Evolutionary conservation across 805 yeast species (phyloP), one percentile per base, ranked within the genome.

Genomic region (Candida arabinofermentans): DNA sequence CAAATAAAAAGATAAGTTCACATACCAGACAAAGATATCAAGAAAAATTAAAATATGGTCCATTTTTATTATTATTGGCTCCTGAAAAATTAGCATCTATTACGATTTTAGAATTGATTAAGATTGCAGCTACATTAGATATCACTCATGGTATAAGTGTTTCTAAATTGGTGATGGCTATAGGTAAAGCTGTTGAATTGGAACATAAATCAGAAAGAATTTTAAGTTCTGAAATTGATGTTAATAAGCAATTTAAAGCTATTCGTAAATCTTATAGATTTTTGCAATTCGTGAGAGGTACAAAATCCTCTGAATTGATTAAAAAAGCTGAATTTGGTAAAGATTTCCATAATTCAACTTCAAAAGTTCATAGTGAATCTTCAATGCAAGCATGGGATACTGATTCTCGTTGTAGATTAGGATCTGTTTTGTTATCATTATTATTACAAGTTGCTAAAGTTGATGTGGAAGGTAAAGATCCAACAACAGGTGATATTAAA

Each of bases 81-180:
- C 82, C 96, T 0, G 87, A 86, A 45, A 86, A 87, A 56, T 71
- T 90, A 71, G 80, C 89, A 14, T 90, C 87, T 2, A 80, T 89
- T 39, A 79, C 96, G 0, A 85, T 91, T 53, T 66, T 91, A 54
- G 98, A 91, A 62, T 57, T 89, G 27, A 65, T 91, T 53, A 83
- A 84, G 48, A 64, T 85, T 40, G 79, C 83, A 47, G 77, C 89
- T 3, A 79, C 90, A 2, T 83, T 86, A 29, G 95, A 89, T 30
- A 74, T 81, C 24, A 70, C 74, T 10, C 88, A 85, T 48, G 96
- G 96, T 31, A 81, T 88, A 77, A 74, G 90, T 52, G 82, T 91
- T 0, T 86, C 95, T 0, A 73, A 86, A 50, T 89, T 95, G 0
- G 86, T 89, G 13, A 67, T 84, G 16, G 71, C 85, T 0, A 88